phyloP scores from a whole-genome alignment of 352 stramenopile species.

The Pythium folliculosum region DNA sequence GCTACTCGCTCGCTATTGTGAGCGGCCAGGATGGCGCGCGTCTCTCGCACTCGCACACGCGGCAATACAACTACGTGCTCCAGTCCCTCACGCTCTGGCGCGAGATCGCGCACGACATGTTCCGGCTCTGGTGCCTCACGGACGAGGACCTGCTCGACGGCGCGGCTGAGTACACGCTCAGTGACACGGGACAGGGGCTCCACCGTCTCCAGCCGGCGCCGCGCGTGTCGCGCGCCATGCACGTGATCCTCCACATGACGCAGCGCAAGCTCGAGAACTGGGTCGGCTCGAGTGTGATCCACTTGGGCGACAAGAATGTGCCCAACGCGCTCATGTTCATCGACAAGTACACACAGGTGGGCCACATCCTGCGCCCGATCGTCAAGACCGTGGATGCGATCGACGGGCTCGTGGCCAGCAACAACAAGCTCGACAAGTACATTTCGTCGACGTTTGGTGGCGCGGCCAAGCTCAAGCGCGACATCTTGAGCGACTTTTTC shows the following conservation, averaged over 20 bases:
- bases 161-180: conserved; percentile 83
- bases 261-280: conserved; percentile 79
- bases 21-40: conserved; percentile 92
- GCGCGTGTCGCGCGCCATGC: conserved; percentile 94
- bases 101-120: conserved; percentile 96
- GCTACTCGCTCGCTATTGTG: conserved; percentile 92
- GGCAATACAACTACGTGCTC: conserved; percentile 96
- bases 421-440: conserved; percentile 58
- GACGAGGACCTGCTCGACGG: conserved; percentile 93
- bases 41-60: conserved; percentile 93
- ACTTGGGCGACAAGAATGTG: conserved; percentile 98
- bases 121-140: conserved; percentile 94
- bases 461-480: conserved; percentile 76
- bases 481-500: conserved; percentile 97
- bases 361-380: conserved; percentile 86
- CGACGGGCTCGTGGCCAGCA: conserved; percentile 53
- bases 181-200: conserved; percentile 95
- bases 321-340: conserved; percentile 98
- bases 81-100: conserved; percentile 96
- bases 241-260: conserved; percentile 89
- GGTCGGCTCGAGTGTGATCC: conserved; percentile 95
- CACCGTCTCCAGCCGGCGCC: conserved; percentile 94
- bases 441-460: conserved; percentile 86
- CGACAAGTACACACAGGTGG: conserved; percentile 97
- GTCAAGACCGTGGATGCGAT: conserved; percentile 85